Conservation (phyloP, 176 grass and related monocot species). For the Triticum dicoccoides region DNA sequence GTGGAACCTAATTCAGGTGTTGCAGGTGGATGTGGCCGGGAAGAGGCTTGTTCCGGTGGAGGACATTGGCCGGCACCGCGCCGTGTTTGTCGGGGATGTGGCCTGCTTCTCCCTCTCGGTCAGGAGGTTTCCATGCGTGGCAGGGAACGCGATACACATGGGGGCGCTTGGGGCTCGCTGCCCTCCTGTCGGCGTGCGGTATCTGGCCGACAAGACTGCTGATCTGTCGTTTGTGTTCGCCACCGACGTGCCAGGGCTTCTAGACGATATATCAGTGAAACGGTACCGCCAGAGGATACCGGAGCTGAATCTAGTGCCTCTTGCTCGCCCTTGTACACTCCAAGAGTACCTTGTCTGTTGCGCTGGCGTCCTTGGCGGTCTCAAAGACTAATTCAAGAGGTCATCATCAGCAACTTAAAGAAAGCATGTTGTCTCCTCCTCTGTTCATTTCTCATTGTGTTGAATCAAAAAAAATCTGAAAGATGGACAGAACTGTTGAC, state of each 20-base stretch:
- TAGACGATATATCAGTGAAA: background rate
- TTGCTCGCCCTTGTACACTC: background rate
- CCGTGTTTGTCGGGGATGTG: too few relatives aligned
- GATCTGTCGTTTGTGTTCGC: background rate
- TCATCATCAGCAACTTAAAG: background rate
- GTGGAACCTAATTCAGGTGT: too few relatives aligned
- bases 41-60: too few relatives aligned
- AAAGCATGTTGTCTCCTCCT: background rate
- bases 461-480: background rate
- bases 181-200: too few relatives aligned
- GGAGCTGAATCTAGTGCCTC: background rate
- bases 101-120: too few relatives aligned
- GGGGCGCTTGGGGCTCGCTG: too few relatives aligned
- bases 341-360: background rate
- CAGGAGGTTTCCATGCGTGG: too few relatives aligned
- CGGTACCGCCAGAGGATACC: background rate
- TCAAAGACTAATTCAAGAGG: background rate
- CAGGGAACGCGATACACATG: too few relatives aligned
- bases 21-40: too few relatives aligned
- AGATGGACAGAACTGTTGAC: background rate
- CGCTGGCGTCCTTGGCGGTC: background rate
- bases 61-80: too few relatives aligned
- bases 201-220: too few relatives aligned
- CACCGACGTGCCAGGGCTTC: background rate
- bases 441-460: background rate